Percentiles rank a stretch among this genome's conserved stretches.
phyloP scores from a whole-genome alignment of 495 filamentous ascomycete species.

The Penicillium manginii region DNA sequence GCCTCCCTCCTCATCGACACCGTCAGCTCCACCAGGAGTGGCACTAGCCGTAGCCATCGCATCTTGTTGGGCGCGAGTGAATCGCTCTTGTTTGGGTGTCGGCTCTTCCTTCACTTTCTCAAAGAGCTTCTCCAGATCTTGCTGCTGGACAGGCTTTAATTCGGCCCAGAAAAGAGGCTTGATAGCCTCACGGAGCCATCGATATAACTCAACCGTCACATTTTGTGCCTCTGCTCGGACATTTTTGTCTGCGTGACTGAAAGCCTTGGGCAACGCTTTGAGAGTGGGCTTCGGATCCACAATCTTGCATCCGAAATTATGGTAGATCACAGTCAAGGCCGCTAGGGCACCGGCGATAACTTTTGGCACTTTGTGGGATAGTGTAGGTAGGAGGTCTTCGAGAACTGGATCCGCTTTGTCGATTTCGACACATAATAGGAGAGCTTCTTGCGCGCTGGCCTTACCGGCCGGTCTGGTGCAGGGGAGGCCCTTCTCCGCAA shows the following conservation, averaged over 20 bases:
- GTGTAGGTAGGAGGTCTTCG: conserved; percentile 83
- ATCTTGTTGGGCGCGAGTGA: conserved; percentile 88
- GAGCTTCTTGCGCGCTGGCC: conserved; percentile 79
- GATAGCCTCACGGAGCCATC: conserved; percentile 97
- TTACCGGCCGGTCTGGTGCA: conserved; percentile 88
- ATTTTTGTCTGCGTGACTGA: conserved; percentile 97
- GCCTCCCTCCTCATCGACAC: conserved; percentile 47
- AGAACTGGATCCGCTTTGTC: conserved; percentile 85
- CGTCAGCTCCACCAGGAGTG: conserved; percentile 57
- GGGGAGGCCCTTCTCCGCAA: conserved; percentile 90
- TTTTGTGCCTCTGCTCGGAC: conserved; percentile 93
- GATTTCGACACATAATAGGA: conserved; percentile 87
- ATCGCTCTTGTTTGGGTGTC: conserved; percentile 83
- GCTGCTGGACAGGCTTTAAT: conserved; percentile 93
- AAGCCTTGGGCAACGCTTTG: conserved; percentile 87
- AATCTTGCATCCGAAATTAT: conserved; percentile 94
- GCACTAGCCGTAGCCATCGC: conserved; percentile 70
- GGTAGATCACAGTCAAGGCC: conserved; percentile 80
- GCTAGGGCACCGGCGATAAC: conserved; percentile 83
- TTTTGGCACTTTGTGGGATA: conserved; percentile 94
- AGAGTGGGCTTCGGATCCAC: conserved; percentile 95
- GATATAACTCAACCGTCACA: conserved; percentile 90
- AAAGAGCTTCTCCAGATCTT: conserved; percentile 91
- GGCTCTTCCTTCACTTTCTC: conserved; percentile 89
- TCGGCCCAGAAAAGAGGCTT: conserved; percentile 98